Conservation (phyloP, 2,329 filamentous ascomycete species). For the Cercospora zeina region DNA sequence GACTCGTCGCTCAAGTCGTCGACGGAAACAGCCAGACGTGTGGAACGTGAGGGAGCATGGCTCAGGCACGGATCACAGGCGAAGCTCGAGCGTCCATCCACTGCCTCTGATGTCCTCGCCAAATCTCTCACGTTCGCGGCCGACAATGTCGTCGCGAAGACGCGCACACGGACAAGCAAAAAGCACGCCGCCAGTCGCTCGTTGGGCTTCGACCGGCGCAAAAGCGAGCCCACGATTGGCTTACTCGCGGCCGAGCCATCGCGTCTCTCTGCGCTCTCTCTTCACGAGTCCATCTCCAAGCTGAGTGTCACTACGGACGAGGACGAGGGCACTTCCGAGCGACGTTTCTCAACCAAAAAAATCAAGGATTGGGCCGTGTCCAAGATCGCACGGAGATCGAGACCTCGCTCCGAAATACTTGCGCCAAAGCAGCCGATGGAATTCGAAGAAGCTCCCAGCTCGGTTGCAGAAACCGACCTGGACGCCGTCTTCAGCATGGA, state of each 20-base stretch:
- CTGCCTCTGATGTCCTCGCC: slow-evolving; percentile 25
- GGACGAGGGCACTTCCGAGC: slow-evolving; percentile 13
- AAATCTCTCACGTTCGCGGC: slow-evolving; percentile 24
- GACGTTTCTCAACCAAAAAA: slow-evolving; percentile 56
- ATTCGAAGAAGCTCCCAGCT: slow-evolving; percentile 15
- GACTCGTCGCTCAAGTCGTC: slow-evolving; percentile 60
- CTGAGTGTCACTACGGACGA: slow-evolving; percentile 9
- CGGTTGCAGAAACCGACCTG: slow-evolving; percentile 38
- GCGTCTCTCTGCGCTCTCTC: slow-evolving; percentile 37
- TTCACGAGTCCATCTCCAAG: slow-evolving; percentile 35
- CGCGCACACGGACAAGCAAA: slow-evolving; percentile 49
- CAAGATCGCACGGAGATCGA: slow-evolving; percentile 51
- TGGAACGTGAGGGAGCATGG: slow-evolving; percentile 41
- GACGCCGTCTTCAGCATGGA: slow-evolving; percentile 37
- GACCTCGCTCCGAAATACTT: slow-evolving; percentile 23
- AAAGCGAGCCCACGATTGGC: slow-evolving; percentile 43
- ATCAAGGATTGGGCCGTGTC: slow-evolving; percentile 68
- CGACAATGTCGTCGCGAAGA: slow-evolving; percentile 16
- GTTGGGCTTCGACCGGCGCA: slow-evolving; percentile 59
- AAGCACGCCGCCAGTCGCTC: slow-evolving; percentile 65
- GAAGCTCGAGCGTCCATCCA: slow-evolving; percentile 28
- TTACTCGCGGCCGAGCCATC: slow-evolving; percentile 31
- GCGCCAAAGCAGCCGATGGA: slow-evolving; percentile 1
- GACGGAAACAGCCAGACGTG: slow-evolving; percentile 31
- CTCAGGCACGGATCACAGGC: slow-evolving; percentile 31